Evolutionary conservation across 1,139 yeast species (phyloP).

Genomic region (Yamadazyma membranifaciens): DNA sequence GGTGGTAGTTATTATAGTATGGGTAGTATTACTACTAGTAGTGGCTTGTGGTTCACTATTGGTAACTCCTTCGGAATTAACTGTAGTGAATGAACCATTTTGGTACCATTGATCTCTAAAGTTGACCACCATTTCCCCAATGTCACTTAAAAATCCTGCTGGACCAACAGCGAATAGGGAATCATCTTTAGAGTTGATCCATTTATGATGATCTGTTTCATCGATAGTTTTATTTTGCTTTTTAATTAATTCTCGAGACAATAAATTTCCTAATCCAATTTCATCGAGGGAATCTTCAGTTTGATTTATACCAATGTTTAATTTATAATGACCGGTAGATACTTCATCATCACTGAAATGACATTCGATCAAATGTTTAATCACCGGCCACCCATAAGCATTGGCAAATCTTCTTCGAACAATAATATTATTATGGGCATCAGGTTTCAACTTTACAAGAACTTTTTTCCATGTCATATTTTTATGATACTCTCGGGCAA

Average conservation of each 20-base stretch:
- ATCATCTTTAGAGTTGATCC: constrained; percentile 53
- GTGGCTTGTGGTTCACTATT: no score
- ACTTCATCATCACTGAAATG: constrained; percentile 22
- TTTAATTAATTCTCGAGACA: constrained; percentile 36
- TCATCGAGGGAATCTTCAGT: constrained; percentile 18
- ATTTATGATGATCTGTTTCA: constrained; percentile 28
- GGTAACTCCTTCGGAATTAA: no score
- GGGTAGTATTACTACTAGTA: no score
- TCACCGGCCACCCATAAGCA: constrained; percentile 95
- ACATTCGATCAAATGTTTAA: constrained; percentile 65
- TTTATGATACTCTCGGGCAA: constrained; percentile 87
- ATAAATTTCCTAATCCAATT: constrained; percentile 28
- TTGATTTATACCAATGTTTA: not conserved
- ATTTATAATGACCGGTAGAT: constrained; percentile 6
- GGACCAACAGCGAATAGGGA: constrained; percentile 67
- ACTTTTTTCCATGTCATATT: constrained; percentile 92
- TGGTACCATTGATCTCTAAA: constrained; percentile 39
- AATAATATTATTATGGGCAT: constrained; percentile 91
- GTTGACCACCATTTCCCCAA: constrained; percentile 50
- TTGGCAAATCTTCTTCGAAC: constrained; percentile 89
- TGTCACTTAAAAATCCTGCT: constrained; percentile 64
- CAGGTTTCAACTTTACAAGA: constrained; percentile 79
- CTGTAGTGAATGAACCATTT: no score
- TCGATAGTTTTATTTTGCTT: constrained; percentile 38
- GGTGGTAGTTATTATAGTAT: no score